A percentile compares a stretch with the other conserved stretches of the same genome.
Conservation (phyloP, 2,329 filamentous ascomycete species). For the Fusarium xylarioides region DNA sequence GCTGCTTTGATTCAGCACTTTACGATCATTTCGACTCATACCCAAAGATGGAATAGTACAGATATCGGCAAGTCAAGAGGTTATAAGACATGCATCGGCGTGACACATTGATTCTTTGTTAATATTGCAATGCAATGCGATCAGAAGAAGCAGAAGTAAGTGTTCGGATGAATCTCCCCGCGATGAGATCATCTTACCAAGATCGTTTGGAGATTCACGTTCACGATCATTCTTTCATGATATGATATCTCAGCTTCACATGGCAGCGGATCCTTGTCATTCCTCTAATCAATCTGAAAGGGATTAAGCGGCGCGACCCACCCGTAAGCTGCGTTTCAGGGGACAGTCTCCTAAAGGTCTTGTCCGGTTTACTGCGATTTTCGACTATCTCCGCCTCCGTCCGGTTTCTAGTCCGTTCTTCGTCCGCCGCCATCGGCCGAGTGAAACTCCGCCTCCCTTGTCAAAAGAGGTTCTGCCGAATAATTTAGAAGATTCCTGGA, state of each 20-base stretch:
- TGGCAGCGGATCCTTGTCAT: background rate
- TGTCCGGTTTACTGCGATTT: background rate
- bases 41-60: background rate
- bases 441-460: background rate
- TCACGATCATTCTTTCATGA: background rate
- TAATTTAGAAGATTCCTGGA: background rate
- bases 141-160: background rate
- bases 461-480: background rate
- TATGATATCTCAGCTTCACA: background rate
- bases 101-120: background rate
- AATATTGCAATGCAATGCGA: background rate
- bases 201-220: background rate
- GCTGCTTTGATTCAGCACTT: background rate
- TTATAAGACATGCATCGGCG: background rate
- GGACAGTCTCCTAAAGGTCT: background rate
- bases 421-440: background rate
- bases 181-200: background rate
- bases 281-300: background rate
- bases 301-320: background rate
- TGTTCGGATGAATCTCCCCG: background rate
- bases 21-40: constrained; percentile 17
- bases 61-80: background rate
- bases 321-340: background rate
- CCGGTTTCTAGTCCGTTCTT: background rate
- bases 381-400: background rate